Base-by-base conservation (phyloP, 148 eudicot genomes). In the Polygonum aviculare region DNA sequence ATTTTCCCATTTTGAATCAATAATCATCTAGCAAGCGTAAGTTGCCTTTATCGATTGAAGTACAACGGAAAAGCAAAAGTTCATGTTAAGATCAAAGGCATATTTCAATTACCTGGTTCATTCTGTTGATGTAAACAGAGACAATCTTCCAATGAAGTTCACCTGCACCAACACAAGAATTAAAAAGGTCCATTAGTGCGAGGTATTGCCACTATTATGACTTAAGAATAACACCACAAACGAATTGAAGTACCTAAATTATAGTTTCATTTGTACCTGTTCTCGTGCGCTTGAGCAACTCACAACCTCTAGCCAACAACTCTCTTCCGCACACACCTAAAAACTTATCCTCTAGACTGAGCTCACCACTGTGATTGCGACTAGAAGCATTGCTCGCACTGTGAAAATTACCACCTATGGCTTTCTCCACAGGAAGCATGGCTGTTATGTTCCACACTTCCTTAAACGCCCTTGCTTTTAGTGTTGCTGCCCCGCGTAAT, bases 101-200 rank as follows among this genome's bases (percentile, higher is more conserved):
- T 14, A 39, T n/a, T 48, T 39, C 44, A 12, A 15, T 31, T 62
- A 91, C 97, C 84, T 92, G 87, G 77, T 87, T 86, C 48, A 82
- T 80, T 77, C 87, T 84, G 80, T 93, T 91, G 47, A 93, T 83
- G 48, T 90, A 93, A 55, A 88, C 92, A 36, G 96, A 90, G 40
- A 90, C 98, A 15, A 89, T 74, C 73, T 93, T 93, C 98, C 96
- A 93, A 82, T 93, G 98, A 79, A 93, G 89, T 52, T 93, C 98
- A 65, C 98, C 97, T 93, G 88, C 83, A 80, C 21, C 38, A 26
- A 63, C 36, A 44, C 21, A 31, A 63, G 8, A 26, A 40, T 60
- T 63, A 62, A n/a, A 9, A 19, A 52, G 51, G 41, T 33, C 31
- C 60, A 39, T 38, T 22, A 33, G 45, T 72, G n/a, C 11, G 74